Conservation (phyloP, 768 basidiomycete genomes). For the Lactarius hengduanensis region DNA sequence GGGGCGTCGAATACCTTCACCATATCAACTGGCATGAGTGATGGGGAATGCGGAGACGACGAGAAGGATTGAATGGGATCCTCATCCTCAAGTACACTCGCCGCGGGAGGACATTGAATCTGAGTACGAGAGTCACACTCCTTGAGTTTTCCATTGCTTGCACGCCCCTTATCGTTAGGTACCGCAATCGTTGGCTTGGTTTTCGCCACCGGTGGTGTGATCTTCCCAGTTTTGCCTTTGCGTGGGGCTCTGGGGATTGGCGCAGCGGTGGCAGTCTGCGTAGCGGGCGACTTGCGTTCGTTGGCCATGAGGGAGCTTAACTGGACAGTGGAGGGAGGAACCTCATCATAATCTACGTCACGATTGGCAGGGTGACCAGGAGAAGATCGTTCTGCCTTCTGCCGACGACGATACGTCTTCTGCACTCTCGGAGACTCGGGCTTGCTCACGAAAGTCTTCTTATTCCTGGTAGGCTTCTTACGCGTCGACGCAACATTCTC, state of each 20-base stretch:
- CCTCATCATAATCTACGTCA: constrained; percentile 28
- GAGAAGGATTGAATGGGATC: constrained; percentile 26
- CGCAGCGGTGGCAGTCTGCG: neutral
- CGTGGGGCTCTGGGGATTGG: neutral
- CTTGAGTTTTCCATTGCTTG: neutral
- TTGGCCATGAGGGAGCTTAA: constrained; percentile 7
- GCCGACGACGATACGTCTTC: constrained; percentile 25
- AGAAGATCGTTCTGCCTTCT: constrained; percentile 17
- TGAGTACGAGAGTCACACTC: neutral
- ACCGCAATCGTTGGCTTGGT: neutral
- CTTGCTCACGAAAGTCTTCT: constrained; percentile 4
- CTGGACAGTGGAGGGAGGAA: constrained; percentile 17
- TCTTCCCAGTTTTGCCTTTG: constrained; percentile 9
- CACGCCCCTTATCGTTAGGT: neutral
- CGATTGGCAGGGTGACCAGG: neutral
- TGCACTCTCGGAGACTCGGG: constrained; percentile 3
- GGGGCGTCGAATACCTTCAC: neutral
- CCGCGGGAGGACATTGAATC: constrained; percentile 7
- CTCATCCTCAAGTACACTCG: constrained; percentile 11
- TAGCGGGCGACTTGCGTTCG: neutral
- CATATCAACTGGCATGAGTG: neutral
- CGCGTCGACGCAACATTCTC: constrained; percentile 5
- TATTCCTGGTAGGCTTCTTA: constrained; percentile 6
- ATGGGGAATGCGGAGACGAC: constrained; percentile 4
- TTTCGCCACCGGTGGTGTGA: neutral